Conservation (phyloP, 2,329 filamentous ascomycete species). For the Aspergillus sp. region DNA sequence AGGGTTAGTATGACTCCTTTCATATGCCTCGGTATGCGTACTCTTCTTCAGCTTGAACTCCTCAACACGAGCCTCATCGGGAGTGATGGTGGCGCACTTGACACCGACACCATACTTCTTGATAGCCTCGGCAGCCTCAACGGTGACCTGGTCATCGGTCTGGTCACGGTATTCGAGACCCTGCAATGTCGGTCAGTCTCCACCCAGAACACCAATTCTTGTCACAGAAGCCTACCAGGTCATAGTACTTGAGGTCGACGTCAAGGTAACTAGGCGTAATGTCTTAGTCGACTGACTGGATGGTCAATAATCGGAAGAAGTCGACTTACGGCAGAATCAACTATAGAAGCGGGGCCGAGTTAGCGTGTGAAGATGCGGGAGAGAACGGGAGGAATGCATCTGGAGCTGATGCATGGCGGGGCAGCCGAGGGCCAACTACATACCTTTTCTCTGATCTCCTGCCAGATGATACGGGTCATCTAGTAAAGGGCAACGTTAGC, state of each 20-base stretch:
- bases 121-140: slow-evolving; percentile 94
- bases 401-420: slow-evolving; percentile 7
- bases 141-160: slow-evolving; percentile 93
- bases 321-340: slow-evolving; percentile 75
- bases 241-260: slow-evolving; percentile 98
- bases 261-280: slow-evolving; percentile 69
- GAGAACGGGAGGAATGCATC: slow-evolving; percentile 15
- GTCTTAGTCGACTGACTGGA: slow-evolving; percentile 22
- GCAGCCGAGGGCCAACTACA: slow-evolving; percentile 21
- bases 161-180: slow-evolving; percentile 92
- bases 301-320: neutral
- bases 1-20: slow-evolving; percentile 16
- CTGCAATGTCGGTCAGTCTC: slow-evolving; percentile 31
- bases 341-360: slow-evolving; percentile 36
- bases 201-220: neutral
- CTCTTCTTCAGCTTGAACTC: slow-evolving; percentile 99
- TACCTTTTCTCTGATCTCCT: slow-evolving; percentile 95
- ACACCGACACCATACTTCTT: slow-evolving; percentile 99
- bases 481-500: slow-evolving; percentile 39
- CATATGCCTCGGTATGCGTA: slow-evolving; percentile 49
- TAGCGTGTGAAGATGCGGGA: slow-evolving; percentile 13
- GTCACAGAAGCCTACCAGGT: slow-evolving; percentile 57
- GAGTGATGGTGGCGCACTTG: slow-evolving; percentile 99
- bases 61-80: slow-evolving; percentile 92
- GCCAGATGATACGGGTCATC: slow-evolving; percentile 99